Evolutionary conservation across 129 eudicot genomes (phyloP).

Genomic region (Sambucus nigra): DNA sequence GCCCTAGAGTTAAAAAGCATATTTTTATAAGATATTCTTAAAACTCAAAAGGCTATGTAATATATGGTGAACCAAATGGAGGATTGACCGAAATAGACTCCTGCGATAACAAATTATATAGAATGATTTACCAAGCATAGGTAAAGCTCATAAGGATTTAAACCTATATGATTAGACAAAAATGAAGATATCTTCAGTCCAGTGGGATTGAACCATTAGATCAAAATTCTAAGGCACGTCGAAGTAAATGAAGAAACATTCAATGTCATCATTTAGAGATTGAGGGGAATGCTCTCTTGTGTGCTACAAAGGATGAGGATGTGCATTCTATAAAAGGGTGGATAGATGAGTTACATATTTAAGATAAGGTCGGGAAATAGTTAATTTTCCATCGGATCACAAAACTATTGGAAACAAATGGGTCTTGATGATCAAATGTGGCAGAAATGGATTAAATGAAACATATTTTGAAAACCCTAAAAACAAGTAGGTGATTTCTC

Average conservation of each 20-base stretch:
- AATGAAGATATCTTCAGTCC: not conserved
- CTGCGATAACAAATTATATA: not conserved
- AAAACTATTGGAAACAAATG: slow-evolving; percentile 2
- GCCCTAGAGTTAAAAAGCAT: not conserved
- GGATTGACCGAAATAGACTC: slow-evolving; percentile 1
- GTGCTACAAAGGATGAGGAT: not conserved
- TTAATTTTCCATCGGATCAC: not conserved
- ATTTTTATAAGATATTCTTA: slow-evolving; percentile 9
- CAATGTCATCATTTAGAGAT: not conserved
- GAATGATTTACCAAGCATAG: not conserved
- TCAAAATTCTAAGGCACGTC: not conserved
- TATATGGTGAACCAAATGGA: not conserved
- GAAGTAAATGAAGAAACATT: not conserved
- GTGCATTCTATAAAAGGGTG: not conserved
- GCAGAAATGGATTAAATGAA: slow-evolving; percentile 2
- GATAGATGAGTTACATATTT: not conserved
- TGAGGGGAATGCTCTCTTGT: not conserved
- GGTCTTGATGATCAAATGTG: not conserved
- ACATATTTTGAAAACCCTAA: too few species aligned
- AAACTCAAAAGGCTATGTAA: slow-evolving; percentile 8
- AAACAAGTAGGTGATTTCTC: too few species aligned
- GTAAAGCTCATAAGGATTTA: not conserved
- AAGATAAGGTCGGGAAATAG: not conserved
- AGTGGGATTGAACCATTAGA: not conserved
- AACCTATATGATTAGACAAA: not conserved